A percentile compares a stretch with the other conserved stretches of the same genome.
Conservation (phyloP, 2,329 filamentous ascomycete genomes). For the Fusarium sp. region DNA sequence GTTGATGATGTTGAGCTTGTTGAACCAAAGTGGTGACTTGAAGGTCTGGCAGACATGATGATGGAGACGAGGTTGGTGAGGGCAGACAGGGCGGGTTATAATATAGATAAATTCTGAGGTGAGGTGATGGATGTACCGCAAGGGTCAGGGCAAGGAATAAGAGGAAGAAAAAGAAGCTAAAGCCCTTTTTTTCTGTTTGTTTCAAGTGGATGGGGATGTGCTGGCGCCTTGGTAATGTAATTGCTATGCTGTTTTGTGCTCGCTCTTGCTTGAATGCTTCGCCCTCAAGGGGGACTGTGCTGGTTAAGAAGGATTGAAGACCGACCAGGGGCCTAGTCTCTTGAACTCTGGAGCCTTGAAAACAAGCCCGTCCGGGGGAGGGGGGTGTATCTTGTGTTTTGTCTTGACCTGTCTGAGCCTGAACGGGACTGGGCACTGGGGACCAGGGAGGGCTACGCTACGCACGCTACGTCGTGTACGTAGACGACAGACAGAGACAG, state of each 20-base stretch:
- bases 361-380: constrained; percentile 22
- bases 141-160: background rate
- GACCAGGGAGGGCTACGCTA: background rate
- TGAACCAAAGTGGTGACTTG: constrained; percentile 39
- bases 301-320: constrained; percentile 28
- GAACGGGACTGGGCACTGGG: constrained; percentile 3
- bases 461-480: background rate
- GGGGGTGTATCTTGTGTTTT: constrained; percentile 7
- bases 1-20: constrained; percentile 37
- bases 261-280: constrained; percentile 8
- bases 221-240: constrained; percentile 25
- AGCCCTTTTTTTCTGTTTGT: constrained; percentile 26
- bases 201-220: constrained; percentile 34
- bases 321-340: constrained; percentile 26
- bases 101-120: constrained; percentile 34
- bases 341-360: constrained; percentile 37
- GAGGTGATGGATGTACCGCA: background rate
- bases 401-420: background rate
- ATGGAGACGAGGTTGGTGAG: constrained; percentile 12
- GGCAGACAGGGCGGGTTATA: constrained; percentile 29
- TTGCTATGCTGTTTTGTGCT: constrained; percentile 9
- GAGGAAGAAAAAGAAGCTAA: constrained; percentile 12
- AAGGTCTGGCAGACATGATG: constrained; percentile 36
- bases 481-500: background rate
- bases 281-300: constrained; percentile 31